Evolutionary conservation across 345 rosid genomes (phyloP), one percentile per base, ranked within the genome.

Genomic region (Passiflora organensis): DNA sequence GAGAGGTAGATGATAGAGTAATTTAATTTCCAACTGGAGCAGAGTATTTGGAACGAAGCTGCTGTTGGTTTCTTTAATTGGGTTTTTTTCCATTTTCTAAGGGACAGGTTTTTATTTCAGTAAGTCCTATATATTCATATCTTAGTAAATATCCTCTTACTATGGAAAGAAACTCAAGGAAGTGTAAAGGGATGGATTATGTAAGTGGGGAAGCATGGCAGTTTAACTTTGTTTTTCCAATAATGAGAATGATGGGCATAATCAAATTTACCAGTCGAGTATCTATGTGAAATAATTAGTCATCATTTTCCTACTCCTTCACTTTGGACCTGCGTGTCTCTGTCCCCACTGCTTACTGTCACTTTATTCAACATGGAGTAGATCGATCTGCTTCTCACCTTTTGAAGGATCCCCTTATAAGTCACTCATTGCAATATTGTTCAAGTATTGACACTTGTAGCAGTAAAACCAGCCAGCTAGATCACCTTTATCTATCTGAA

Each of bases 211-310:
- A 57, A 43, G 32, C 16, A 51, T 48, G 62, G 45, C 56, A 53
- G 66, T 55, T 48, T 51, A 67, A 48, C 72, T 68, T 75, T 56
- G 67, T 72, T 56, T 72, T 65, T 60, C 76, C 70, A 63, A 76
- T 74, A 62, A 72, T 72, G 73, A 72, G 75, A 63, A 72, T 68
- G 76, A 71, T 58, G 64, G 62, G 38, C 72, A 71, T 72, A 51
- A 78, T 75, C 56, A 57, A 66, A 63, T 70, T 59, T 67, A 78
- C 72, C 78, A 76, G 76, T 55, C 59, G 70, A 76, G 81, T 70
- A 74, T 74, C 81, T 64, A 60, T 13, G 66, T 44, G 82, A 77
- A 76, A 82, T 82, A 74, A 82, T 82, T 72, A 74, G 72, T 60
- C 72, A 79, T 79, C 73, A 80, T 78, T 60, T 73, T 50, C 43